Base-by-base conservation (phyloP, 129 eudicot species). In the Pseudognaphalium luteoalbum region DNA sequence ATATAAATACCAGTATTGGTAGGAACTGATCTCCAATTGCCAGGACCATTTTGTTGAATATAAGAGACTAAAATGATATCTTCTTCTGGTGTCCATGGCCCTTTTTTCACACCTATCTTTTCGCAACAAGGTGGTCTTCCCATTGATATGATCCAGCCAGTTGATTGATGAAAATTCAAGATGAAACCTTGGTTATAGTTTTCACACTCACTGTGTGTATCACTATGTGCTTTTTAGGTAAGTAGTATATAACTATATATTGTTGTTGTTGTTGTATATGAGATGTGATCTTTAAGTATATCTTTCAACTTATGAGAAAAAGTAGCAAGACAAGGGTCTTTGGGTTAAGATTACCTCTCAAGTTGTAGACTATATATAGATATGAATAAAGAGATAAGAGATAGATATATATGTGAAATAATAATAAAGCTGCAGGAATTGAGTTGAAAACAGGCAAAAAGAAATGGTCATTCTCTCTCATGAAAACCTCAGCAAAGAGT, bases 51-150 rank as follows among this genome's bases (percentile, higher is more conserved):
- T 68, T 87, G 82, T 80, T 87, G 92, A 75, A 87, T 82, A 76
- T 85, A 85, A 39, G 89, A 76, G 34, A 84, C 92, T 34, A 84
- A 41, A 7, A 66, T 76, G 41, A 86, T 83, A 58, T 86, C 90
- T 39, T 86, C 90, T 80, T 86, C 90, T 3, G 90, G 90, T 7
- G 90, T 86, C 89, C 89, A 86, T 4, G 89, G 89, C 30, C 89
- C 89, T 72, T 86, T 86, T 78, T 87, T 84, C 50, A 87, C 92
- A 37, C 92, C 89, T 8, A 72, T 71, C 80, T 87, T 87, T 29
- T 87, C 89, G 66, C 92, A 87, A 51, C 92, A 87, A 29, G 92
- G 92, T 76, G 92, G 92, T 56, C 92, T 87, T 64, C 92, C 92
- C 92, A 87, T 87, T 11, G 80, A 29, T 6, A 25, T 25, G 28